phyloP scores from a whole-genome alignment of 345 rosid species.

The Passiflora organensis region DNA sequence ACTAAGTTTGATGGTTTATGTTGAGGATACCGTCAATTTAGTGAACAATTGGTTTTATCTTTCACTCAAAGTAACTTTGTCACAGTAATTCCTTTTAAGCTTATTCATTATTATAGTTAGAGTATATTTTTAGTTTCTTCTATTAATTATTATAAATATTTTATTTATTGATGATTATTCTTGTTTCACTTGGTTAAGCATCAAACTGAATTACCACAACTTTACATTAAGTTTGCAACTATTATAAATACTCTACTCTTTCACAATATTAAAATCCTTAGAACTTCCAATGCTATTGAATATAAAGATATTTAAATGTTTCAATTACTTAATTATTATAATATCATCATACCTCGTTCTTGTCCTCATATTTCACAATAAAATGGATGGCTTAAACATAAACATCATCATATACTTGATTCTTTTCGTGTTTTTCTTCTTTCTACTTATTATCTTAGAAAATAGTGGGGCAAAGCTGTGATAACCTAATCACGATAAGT shows the following conservation, averaged over 20 bases:
- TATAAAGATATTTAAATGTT: not conserved
- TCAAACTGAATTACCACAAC: not conserved
- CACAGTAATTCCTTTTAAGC: not conserved
- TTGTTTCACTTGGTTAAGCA: not conserved
- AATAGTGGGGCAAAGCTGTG: too few species aligned
- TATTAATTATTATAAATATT: not conserved
- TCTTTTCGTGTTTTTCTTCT: not conserved
- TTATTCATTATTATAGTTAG: not conserved
- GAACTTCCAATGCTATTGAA: constrained; percentile 1
- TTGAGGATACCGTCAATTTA: too few species aligned
- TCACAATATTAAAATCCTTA: not conserved
- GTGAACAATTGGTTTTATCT: too few species aligned
- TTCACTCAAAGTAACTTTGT: too few species aligned
- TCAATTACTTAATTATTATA: not conserved
- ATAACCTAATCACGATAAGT: too few species aligned
- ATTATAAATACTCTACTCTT: constrained; percentile 1
- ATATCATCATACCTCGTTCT: not conserved
- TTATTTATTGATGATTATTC: constrained; percentile 4
- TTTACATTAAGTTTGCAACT: not conserved
- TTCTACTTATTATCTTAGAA: too few species aligned
- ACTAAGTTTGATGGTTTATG: too few species aligned
- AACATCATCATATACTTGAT: constrained; percentile 3
- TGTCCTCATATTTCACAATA: not conserved
- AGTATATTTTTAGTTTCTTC: not conserved
- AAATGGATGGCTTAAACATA: not conserved